Evolutionary conservation across 805 yeast species (phyloP), one percentile per base, ranked within the genome.

Genomic region (Metschnikowia lunata): DNA sequence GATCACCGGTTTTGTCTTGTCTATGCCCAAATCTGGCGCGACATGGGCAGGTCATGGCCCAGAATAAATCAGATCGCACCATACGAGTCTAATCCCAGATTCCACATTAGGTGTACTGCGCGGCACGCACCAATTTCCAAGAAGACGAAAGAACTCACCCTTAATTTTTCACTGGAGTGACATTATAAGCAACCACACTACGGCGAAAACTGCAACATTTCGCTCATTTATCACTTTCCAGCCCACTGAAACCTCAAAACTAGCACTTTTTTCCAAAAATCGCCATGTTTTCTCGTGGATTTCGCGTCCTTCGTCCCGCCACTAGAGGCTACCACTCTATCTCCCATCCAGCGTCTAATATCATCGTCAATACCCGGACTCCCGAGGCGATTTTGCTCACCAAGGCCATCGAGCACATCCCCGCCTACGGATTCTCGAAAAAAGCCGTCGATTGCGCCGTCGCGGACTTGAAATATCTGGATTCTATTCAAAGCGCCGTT

Each of bases 381-480:
- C 59, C 75, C 8, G 80, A 76, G 46, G 61, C 69, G 33, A 60
- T 63, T 36, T 68, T 82, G 28, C 58, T 70, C 41, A 51, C 59
- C 34, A 63, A 64, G 44, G 64, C 76, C 1, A 41, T 69, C 8
- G 65, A 61, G 18, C 58, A 58, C 41, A 76, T 82, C 27, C 85
- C 85, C 7, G 52, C 57, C 34, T 62, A 57, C 40, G 88, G 88
- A 5, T 81, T 82, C 61, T 57, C 66, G 18, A 62, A 67, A 15
- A 60, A 57, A 38, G 74, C 84, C 30, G 64, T 83, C 4, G 64
- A 72, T 4, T 63, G 68, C 34, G 79, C 82, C 13, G 69, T 77
- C 12, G 66, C 81, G 34, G 64, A 70, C 30, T 60, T 70, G 50
- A 74, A 76, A 6, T 75, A 75, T 54, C 67, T 77, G 38, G 88